A percentile compares a stretch with the other conserved stretches of the same genome.
phyloP scores from a whole-genome alignment of 208 protist genomes.

The Leptomonas pyrrhocoris region DNA sequence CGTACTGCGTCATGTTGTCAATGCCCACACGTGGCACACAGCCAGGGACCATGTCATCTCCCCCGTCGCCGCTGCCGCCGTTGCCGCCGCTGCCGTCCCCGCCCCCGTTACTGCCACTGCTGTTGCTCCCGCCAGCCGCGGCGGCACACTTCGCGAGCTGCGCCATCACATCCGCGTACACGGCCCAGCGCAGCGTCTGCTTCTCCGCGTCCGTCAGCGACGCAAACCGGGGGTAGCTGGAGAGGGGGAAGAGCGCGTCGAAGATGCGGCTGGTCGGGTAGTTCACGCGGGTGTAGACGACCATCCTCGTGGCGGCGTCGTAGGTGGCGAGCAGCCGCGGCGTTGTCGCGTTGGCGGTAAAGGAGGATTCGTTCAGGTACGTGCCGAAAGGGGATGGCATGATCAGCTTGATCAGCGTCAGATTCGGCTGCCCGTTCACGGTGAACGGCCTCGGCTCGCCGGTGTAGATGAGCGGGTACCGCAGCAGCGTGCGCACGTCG shows the following conservation, averaged over 20 bases:
- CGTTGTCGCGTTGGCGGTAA: constrained; percentile 41
- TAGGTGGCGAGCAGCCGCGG: constrained; percentile 21
- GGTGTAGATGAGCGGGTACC: constrained; percentile 68
- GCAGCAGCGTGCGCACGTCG: constrained; percentile 31
- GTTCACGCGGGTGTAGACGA: constrained; percentile 18
- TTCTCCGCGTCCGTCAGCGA: constrained; percentile 28
- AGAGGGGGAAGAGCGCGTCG: constrained; percentile 27
- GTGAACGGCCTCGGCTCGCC: constrained; percentile 20
- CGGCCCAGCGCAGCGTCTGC: constrained; percentile 47
- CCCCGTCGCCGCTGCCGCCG: not conserved
- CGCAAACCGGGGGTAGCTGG: constrained; percentile 33
- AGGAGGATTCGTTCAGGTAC: constrained; percentile 12
- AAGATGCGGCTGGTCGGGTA: constrained; percentile 28
- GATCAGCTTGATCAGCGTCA: constrained; percentile 68
- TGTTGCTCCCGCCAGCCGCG: not conserved
- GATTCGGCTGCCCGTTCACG: constrained; percentile 39
- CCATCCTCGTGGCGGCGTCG: constrained; percentile 23
- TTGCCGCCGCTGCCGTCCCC: not conserved
- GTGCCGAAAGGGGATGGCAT: constrained; percentile 60
- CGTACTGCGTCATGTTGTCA: constrained; percentile 49
- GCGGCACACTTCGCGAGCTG: constrained; percentile 33
- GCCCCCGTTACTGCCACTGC: constrained; percentile 1
- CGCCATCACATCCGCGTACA: constrained; percentile 30
- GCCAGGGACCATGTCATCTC: constrained; percentile 6
- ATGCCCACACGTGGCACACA: constrained; percentile 43